Base-by-base conservation (phyloP, 176 grass and related monocot genomes). In the Zizania latifolia region DNA sequence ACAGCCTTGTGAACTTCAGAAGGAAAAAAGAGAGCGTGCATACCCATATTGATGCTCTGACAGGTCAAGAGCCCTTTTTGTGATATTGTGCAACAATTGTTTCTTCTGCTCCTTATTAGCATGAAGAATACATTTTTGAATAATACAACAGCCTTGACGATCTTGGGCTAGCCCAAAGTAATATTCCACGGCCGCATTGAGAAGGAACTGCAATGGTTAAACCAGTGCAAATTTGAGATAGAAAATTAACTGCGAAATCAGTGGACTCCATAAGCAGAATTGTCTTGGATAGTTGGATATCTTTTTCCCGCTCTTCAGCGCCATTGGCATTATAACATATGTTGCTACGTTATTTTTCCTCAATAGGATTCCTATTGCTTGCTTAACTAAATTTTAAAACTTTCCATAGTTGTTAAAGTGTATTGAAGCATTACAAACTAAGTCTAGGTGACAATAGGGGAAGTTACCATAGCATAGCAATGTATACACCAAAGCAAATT, bases 41-140 rank as follows among this genome's bases (percentile, higher is more conserved):
- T 86, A 92, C 93, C 90, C 93, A 14, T 79, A 97, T 10, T 70
- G 84, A 84, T 97, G 76, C 79, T 93, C 70, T 27, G 93, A 76
- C 1, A 97, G 87, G 21, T 78, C 55, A 31, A 88, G 65, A 79
- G 87, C 78, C 60, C 71, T 61, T n/a, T 76, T 66, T 39, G 79
- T 77, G 66, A 97, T 68, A 26, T 39, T 79, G 65, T 79, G 71
- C 56, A 92, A 54, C 21, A 97, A 60, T 29, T 17, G 57, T 40
- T 83, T 31, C 80, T 76, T 97, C 66, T 84, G 63, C 6, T 86
- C 76, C 51, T 83, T 81, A 24, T 84, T 92, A 34, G 85, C 79
- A 67, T 86, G 71, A 44, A 45, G 30, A 40, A 97, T 87, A 44
- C 87, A 88, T 59, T 92, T 92, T 75, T 97, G 90, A 41, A 97